A percentile compares a stretch with the other conserved stretches of the same genome.
Evolutionary conservation across 371 early-diverging fungal species (phyloP).

Genomic region (Massospora cicadina): DNA sequence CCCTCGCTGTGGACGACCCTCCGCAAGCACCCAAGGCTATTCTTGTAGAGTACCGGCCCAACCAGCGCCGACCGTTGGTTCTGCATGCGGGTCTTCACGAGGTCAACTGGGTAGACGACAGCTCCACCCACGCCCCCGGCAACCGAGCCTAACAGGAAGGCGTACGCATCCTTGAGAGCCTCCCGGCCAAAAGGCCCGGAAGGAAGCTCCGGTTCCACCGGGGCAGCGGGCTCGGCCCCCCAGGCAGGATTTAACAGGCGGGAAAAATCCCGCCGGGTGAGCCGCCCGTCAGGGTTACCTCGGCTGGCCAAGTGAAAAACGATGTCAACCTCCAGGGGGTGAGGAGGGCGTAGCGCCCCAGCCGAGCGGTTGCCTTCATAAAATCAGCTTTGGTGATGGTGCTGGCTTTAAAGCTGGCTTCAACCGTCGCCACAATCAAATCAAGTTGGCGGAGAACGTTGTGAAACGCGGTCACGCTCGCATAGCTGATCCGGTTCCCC

Average conservation of each 20-base stretch:
- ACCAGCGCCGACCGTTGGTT: constrained; percentile 87
- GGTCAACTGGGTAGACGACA: constrained; percentile 91
- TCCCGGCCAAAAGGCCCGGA: constrained; percentile 19
- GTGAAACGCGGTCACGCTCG: constrained; percentile 47
- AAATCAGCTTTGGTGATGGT: constrained; percentile 43
- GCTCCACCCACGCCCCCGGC: constrained; percentile 94
- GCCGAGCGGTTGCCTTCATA: constrained; percentile 32
- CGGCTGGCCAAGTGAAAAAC: constrained; percentile 63
- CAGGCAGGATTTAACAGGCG: constrained; percentile 46
- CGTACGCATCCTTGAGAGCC: constrained; percentile 29
- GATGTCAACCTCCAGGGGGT: constrained; percentile 66
- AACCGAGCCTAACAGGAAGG: constrained; percentile 74
- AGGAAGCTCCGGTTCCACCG: constrained; percentile 7
- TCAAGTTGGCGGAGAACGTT: constrained; percentile 53
- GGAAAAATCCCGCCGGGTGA: constrained; percentile 36
- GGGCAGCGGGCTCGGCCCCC: constrained; percentile 16
- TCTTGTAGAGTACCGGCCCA: constrained; percentile 82
- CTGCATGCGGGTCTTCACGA: constrained; percentile 97
- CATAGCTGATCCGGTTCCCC: constrained; percentile 38
- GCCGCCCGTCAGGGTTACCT: constrained; percentile 30
- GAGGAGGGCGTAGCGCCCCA: constrained; percentile 41
- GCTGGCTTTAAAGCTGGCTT: constrained; percentile 34
- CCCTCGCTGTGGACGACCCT: constrained; percentile 91
- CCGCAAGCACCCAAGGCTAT: constrained; percentile 55
- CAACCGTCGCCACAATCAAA: constrained; percentile 44